A percentile compares a stretch with the other conserved stretches of the same genome.
Conservation (phyloP, 106 monocot genomes). For the Iris macrosiphon region DNA sequence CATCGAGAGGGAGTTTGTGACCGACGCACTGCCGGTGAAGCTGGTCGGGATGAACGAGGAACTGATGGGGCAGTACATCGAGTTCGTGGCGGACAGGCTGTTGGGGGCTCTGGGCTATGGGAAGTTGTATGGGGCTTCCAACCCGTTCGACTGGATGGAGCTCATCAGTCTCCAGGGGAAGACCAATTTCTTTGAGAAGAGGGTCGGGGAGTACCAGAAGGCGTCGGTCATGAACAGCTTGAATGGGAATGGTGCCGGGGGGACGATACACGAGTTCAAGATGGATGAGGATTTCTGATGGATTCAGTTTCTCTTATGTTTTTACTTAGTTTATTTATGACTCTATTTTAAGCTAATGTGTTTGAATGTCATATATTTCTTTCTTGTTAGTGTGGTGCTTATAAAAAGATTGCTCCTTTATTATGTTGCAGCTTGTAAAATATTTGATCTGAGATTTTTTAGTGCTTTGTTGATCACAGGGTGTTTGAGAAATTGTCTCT, state of each 20-base stretch:
- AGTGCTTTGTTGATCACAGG: too few relatives aligned
- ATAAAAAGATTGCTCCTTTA: too few relatives aligned
- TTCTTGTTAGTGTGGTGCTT: too few relatives aligned
- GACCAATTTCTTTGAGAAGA: conserved; percentile 62
- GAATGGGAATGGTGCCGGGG: conserved; percentile 10
- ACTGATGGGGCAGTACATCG: conserved; percentile 43
- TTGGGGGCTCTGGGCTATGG: conserved; percentile 24
- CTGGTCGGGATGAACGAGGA: conserved; percentile 68
- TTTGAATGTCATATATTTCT: too few relatives aligned
- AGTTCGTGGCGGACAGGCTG: conserved; percentile 45
- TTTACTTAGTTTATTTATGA: too few relatives aligned
- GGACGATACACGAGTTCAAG: conserved; percentile 47
- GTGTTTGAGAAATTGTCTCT: too few relatives aligned
- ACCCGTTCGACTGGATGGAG: conserved; percentile 62
- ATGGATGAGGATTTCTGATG: conserved; percentile 73
- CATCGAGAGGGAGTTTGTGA: conserved; percentile 78
- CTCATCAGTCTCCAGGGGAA: conserved; percentile 67
- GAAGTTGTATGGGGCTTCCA: conserved; percentile 37
- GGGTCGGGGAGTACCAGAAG: conserved; percentile 68
- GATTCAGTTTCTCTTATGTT: too few relatives aligned
- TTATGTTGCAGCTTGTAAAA: too few relatives aligned
- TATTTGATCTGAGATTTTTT: too few relatives aligned
- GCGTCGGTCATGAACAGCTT: conserved; percentile 65
- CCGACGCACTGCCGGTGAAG: conserved; percentile 53
- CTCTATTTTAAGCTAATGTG: too few relatives aligned